Percentiles rank a stretch among this genome's conserved stretches.
These are phyloP conservation scores for Tephrocybe sp. DNA, from an alignment of 768 basidiomycete genomes.

Conservation along the genomic window DNA sequence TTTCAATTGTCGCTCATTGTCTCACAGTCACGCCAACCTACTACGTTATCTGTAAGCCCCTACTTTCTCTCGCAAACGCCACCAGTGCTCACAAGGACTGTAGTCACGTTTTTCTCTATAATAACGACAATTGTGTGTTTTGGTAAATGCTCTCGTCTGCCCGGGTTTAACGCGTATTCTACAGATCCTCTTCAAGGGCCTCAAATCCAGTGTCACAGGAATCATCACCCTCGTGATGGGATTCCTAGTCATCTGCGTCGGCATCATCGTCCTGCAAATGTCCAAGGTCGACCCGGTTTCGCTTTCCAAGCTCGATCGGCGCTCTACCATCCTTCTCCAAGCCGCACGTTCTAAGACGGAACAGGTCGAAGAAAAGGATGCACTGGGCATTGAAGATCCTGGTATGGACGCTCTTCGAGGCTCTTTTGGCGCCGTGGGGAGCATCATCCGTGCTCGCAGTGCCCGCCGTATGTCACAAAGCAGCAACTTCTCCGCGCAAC, in stretches of 20 bases:
- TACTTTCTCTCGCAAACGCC: not conserved
- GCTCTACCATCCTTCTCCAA: conserved; percentile 86
- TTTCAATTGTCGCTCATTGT: conserved; percentile 17
- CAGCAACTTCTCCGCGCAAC: conserved; percentile 28
- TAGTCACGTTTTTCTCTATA: conserved; percentile 84
- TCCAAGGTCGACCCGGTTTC: conserved; percentile 87
- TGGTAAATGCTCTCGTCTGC: not conserved
- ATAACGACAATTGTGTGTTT: conserved; percentile 71
- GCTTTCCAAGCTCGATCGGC: conserved; percentile 79
- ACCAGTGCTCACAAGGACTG: conserved; percentile 1
- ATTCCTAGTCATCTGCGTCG: conserved; percentile 87
- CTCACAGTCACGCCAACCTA: conserved; percentile 77
- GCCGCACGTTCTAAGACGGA: conserved; percentile 77
- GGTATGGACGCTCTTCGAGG: conserved; percentile 92
- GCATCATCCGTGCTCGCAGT: conserved; percentile 75
- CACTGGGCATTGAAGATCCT: conserved; percentile 75
- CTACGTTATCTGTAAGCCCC: conserved; percentile 72
- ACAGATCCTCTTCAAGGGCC: conserved; percentile 86
- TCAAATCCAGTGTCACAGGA: conserved; percentile 68
- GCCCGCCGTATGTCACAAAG: conserved; percentile 50
- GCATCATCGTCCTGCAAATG: conserved; percentile 94
- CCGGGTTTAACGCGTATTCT: not conserved
- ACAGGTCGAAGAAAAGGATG: conserved; percentile 63
- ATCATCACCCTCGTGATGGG: conserved; percentile 92
- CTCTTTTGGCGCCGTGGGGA: conserved; percentile 87